Conservation (phyloP, 805 yeast genomes). For the Metschnikowia orientalis region DNA sequence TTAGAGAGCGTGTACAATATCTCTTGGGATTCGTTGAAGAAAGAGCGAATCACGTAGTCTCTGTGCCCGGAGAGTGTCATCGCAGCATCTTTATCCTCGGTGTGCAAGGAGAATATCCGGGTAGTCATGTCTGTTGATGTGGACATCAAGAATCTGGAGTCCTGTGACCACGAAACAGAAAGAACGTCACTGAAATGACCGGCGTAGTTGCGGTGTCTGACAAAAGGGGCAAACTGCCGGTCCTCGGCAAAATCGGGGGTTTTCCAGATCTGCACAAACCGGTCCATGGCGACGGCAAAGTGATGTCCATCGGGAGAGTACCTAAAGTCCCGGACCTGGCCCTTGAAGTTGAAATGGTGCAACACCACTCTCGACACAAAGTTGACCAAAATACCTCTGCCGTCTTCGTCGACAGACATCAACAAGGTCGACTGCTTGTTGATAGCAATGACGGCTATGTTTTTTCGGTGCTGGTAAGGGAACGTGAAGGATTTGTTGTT, state of each 20-base stretch:
- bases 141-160: constrained; percentile 81
- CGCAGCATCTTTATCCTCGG: constrained; percentile 66
- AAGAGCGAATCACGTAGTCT: constrained; percentile 83
- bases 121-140: constrained; percentile 89
- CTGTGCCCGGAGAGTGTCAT: constrained; percentile 89
- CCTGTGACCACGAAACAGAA: constrained; percentile 82
- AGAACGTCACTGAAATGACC: constrained; percentile 87
- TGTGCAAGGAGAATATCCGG: constrained; percentile 70
- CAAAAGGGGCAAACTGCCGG: constrained; percentile 93
- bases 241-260: constrained; percentile 80
- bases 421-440: constrained; percentile 78
- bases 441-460: constrained; percentile 72
- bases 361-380: constrained; percentile 77
- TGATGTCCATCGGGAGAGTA: constrained; percentile 86
- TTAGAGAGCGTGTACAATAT: constrained; percentile 85
- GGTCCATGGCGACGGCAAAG: constrained; percentile 80
- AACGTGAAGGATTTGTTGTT: constrained; percentile 85
- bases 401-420: constrained; percentile 83
- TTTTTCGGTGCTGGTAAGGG: constrained; percentile 87
- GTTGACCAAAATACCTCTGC: constrained; percentile 88
- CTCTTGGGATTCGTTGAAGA: constrained; percentile 84
- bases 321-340: constrained; percentile 63
- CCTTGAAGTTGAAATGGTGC: constrained; percentile 92
- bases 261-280: constrained; percentile 89
- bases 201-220: constrained; percentile 82